Base-by-base conservation (phyloP, 192 early-diverging fungal species). In the Pilaira anomala region DNA sequence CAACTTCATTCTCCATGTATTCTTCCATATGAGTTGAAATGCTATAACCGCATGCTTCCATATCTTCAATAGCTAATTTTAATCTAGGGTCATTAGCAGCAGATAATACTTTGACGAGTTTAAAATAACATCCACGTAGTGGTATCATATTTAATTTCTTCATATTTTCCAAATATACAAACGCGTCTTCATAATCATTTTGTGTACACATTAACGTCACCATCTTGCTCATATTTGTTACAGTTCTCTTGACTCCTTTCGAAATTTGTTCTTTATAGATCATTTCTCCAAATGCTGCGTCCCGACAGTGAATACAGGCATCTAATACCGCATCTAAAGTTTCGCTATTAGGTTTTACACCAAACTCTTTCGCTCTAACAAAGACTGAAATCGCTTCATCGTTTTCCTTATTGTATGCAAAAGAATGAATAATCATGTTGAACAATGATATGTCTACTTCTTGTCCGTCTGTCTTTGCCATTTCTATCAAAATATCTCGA, bases 131-230 rank as follows among this genome's bases (percentile, higher is more conserved):
- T 0, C 70, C 66, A 67, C 79, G 77, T 6, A 59, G 61, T 3
- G 89, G 89, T 28, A 81, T 69, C 58, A 85, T 78, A 58, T 71
- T 69, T 18, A 74, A 66, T 19, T 79, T 73, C 65, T 85, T 85
- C 85, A 88, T 86, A 46, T 88, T 74, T 59, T 88, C 86, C 44
- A 91, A 63, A 51, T 88, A 91, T 46, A 77, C 68, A 56, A 91
- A 91, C 14, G 85, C 87, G 36, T 85, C 86, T 65, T 91, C 87
- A 59, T 88, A 91, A 73, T 86, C 82, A 58, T 76, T 74, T 63
- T 86, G 77, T 0, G 69, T 68, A 40, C 76, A 74, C 21, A 77
- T 75, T 16, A 84, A 42, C 12, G 63, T 61, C 5, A 91, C 70
- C 84, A 91, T 78, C 29, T 76, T 74, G 62, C 79, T 80, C 54